These are phyloP conservation scores for Ceratobasidium sp. DNA, from an alignment of 1,284 basidiomycete genomes.

Conservation along the genomic window DNA sequence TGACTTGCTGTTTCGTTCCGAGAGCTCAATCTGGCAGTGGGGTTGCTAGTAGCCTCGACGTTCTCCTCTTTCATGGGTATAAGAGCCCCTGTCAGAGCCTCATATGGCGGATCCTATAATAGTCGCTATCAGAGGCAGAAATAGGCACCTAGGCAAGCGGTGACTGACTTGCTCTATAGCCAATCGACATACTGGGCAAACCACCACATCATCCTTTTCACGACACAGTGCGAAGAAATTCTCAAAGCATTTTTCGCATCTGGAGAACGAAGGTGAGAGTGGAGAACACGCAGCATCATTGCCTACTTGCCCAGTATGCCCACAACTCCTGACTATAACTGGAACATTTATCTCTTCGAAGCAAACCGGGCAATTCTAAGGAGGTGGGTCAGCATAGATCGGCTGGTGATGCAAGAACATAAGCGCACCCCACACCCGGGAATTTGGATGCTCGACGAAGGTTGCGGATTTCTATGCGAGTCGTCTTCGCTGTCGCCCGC, in stretches of 20 bases:
- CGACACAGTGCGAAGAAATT: slow-evolving; percentile 68
- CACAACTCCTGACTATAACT: slow-evolving; percentile 74
- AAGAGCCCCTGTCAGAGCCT: slow-evolving; percentile 22
- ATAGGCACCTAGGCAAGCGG: too few species aligned
- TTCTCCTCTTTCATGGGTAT: slow-evolving; percentile 44
- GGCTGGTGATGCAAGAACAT: slow-evolving; percentile 11
- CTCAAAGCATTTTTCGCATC: slow-evolving; percentile 85
- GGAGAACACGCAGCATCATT: not conserved
- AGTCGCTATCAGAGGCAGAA: too few species aligned
- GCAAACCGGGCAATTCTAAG: slow-evolving; percentile 80
- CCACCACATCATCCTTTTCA: slow-evolving; percentile 67
- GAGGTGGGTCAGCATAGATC: slow-evolving; percentile 44
- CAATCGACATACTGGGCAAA: slow-evolving; percentile 72
- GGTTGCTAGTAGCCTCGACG: slow-evolving; percentile 43
- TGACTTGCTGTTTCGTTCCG: slow-evolving; percentile 44
- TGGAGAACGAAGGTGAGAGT: slow-evolving; percentile 45
- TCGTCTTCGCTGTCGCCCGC: slow-evolving; percentile 52
- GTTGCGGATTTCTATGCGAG: slow-evolving; percentile 40
- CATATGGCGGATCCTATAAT: slow-evolving; percentile 61
- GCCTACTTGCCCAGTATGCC: slow-evolving; percentile 72
- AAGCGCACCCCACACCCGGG: not conserved
- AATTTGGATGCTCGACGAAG: not conserved
- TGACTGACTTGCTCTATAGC: slow-evolving; percentile 67
- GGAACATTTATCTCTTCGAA: slow-evolving; percentile 73
- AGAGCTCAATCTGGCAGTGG: not conserved